These are phyloP conservation scores for Globisporangium barbulae DNA, from an alignment of 352 stramenopile species.

Conservation along the genomic window DNA sequence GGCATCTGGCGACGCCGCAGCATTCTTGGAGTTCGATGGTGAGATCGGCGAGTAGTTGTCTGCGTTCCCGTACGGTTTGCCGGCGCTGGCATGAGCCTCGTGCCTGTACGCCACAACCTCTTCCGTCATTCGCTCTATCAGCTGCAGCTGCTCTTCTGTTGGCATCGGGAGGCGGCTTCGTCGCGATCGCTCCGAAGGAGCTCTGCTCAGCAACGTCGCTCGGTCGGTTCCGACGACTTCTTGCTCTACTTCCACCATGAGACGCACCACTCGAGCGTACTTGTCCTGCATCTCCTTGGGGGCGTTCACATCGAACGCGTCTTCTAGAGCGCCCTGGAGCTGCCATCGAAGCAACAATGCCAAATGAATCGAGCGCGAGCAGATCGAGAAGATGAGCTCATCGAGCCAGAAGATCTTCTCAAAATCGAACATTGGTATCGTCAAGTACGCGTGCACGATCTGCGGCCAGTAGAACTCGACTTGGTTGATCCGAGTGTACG, in stretches of 20 bases:
- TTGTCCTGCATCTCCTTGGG: constrained; percentile 85
- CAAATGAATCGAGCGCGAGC: constrained; percentile 82
- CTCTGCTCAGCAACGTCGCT: constrained; percentile 55
- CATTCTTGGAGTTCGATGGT: constrained; percentile 25
- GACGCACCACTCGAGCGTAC: constrained; percentile 74
- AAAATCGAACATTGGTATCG: constrained; percentile 87
- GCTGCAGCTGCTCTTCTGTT: constrained; percentile 78
- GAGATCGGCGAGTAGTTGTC: constrained; percentile 39
- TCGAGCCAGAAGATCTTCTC: constrained; percentile 90
- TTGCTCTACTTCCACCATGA: constrained; percentile 86
- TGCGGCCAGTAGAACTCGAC: constrained; percentile 92
- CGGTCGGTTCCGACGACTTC: constrained; percentile 75
- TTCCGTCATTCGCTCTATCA: constrained; percentile 78
- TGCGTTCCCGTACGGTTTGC: constrained; percentile 17
- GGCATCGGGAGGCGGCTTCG: constrained; percentile 75
- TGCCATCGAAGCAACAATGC: constrained; percentile 84
- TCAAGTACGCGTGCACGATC: constrained; percentile 87
- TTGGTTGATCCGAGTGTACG: constrained; percentile 87
- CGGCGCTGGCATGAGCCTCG: constrained; percentile 35
- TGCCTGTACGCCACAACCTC: constrained; percentile 69
- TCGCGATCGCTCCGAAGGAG: constrained; percentile 34
- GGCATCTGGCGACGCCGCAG: constrained; percentile 18
- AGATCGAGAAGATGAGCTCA: constrained; percentile 85
- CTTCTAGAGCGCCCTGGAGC: constrained; percentile 82
- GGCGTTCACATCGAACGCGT: constrained; percentile 75